Conservation (phyloP, 495 filamentous ascomycete genomes). For the Talaromyces trachyspermus region DNA sequence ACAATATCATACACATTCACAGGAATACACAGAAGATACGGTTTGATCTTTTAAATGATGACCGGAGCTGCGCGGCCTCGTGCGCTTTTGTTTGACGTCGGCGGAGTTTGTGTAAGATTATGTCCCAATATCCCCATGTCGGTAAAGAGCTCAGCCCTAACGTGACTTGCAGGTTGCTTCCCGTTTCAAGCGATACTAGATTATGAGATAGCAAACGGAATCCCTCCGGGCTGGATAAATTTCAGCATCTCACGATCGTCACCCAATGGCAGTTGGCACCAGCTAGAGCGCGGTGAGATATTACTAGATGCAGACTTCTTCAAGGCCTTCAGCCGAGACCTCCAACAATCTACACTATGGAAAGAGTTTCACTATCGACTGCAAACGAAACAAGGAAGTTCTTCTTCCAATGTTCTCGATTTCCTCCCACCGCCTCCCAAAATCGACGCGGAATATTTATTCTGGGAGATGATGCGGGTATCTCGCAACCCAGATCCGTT, state of each 20-base stretch:
- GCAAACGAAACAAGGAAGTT: conserved; percentile 21
- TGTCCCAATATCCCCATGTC: background rate
- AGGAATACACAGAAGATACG: background rate
- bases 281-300: conserved; percentile 68
- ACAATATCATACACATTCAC: background rate
- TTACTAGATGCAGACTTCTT: conserved; percentile 69
- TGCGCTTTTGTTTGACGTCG: conserved; percentile 90
- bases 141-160: background rate
- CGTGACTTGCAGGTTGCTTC: conserved; percentile 61
- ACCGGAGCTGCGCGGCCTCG: conserved; percentile 47
- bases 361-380: conserved; percentile 43
- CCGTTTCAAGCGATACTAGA: conserved; percentile 88
- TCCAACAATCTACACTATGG: conserved; percentile 62
- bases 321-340: conserved; percentile 63
- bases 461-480: conserved; percentile 86
- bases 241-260: conserved; percentile 70
- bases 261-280: conserved; percentile 84
- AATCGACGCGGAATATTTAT: conserved; percentile 73
- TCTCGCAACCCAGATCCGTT: conserved; percentile 68
- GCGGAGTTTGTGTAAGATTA: conserved; percentile 82
- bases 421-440: conserved; percentile 56
- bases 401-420: conserved; percentile 11
- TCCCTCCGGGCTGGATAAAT: conserved; percentile 87
- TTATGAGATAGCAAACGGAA: conserved; percentile 67
- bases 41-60: conserved; percentile 20